Evolutionary conservation across 2,329 filamentous ascomycete genomes (phyloP).

Genomic region (Fusarium sp.): DNA sequence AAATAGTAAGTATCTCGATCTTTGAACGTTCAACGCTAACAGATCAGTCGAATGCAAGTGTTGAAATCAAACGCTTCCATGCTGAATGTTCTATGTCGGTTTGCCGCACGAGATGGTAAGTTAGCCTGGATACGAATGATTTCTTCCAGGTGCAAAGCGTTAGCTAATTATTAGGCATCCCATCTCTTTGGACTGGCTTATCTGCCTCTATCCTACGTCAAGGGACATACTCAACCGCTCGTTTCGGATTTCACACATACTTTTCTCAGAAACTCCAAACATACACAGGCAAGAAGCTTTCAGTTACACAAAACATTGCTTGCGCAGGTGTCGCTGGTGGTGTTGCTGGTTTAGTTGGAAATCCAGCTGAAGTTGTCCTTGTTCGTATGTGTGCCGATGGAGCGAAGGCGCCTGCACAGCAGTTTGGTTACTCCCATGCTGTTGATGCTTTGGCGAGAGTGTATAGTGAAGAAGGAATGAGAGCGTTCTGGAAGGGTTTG

Average conservation of each 20-base stretch:
- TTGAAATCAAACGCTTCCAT: slow-evolving; percentile 58
- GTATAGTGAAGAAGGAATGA: slow-evolving; percentile 57
- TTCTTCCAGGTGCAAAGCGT: too few relatives aligned
- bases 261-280: slow-evolving; percentile 51
- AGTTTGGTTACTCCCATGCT: slow-evolving; percentile 59
- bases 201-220: slow-evolving; percentile 62
- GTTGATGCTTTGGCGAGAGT: slow-evolving; percentile 50
- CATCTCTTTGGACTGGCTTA: slow-evolving; percentile 60
- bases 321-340: slow-evolving; percentile 60
- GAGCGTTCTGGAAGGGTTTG: slow-evolving; percentile 57
- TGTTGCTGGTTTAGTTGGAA: slow-evolving; percentile 61
- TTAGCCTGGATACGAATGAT: accelerated
- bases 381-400: slow-evolving; percentile 64
- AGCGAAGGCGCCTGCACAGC: slow-evolving; percentile 54
- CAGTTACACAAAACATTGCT: slow-evolving; percentile 54
- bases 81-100: slow-evolving; percentile 56
- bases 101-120: slow-evolving; percentile 58
- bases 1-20: slow-evolving; percentile 56
- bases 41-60: slow-evolving; percentile 60
- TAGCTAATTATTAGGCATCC: slow-evolving; percentile 52
- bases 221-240: slow-evolving; percentile 61
- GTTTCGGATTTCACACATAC: slow-evolving; percentile 60
- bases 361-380: slow-evolving; percentile 61
- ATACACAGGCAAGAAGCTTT: slow-evolving; percentile 52
- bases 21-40: not conserved